phyloP scores from a whole-genome alignment of 129 eudicot genomes.

The Tagetes patula region DNA sequence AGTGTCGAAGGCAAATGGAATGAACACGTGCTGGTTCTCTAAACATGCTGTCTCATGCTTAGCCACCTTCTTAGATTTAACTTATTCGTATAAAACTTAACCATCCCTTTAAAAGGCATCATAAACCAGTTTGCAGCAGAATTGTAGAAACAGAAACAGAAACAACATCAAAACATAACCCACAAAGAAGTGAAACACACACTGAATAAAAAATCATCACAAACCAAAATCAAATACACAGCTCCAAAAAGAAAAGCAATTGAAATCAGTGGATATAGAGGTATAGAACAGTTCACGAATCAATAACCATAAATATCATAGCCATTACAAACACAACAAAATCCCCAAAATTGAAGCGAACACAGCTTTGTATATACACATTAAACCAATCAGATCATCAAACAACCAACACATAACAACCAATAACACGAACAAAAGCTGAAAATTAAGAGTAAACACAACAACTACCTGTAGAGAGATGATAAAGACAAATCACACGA shows the following conservation, averaged over 20 bases:
- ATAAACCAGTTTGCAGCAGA: neutral
- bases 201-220: neutral
- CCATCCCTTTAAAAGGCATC: neutral
- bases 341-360: constrained; percentile 3
- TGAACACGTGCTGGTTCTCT: too few relatives aligned
- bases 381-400: neutral
- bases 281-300: neutral
- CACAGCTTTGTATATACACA: neutral
- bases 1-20: too few relatives aligned
- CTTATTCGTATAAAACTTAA: too few relatives aligned
- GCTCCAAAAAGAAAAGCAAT: neutral
- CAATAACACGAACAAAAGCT: constrained; percentile 1
- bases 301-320: neutral
- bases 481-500: neutral
- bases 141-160: neutral
- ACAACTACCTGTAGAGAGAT: constrained; percentile 23
- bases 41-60: too few relatives aligned
- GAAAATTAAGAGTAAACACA: neutral
- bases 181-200: neutral
- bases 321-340: constrained; percentile 16
- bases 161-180: neutral
- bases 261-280: neutral
- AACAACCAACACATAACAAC: neutral
- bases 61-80: too few relatives aligned
- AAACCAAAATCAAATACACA: constrained; percentile 7